Conservation (phyloP, 495 filamentous ascomycete genomes). For the Daldinia grandis region DNA sequence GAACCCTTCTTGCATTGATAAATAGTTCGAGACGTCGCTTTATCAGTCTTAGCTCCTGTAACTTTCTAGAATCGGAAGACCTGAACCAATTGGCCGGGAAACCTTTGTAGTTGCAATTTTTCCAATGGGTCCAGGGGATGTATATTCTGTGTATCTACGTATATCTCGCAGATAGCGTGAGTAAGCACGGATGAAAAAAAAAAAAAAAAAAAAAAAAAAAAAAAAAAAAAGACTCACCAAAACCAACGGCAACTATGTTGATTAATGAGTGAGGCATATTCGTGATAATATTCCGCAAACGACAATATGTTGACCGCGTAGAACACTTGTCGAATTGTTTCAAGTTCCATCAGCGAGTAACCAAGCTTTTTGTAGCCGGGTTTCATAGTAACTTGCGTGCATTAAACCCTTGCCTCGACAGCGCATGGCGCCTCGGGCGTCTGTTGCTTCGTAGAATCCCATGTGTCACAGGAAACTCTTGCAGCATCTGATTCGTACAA, state of each 20-base stretch:
- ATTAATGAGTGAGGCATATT: neutral
- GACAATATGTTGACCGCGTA: neutral
- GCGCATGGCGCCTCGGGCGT: conserved; percentile 31
- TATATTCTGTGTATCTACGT: neutral
- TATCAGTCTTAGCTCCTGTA: conserved; percentile 16
- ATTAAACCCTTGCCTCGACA: conserved; percentile 26
- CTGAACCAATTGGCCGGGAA: conserved; percentile 21
- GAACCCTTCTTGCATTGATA: conserved; percentile 24
- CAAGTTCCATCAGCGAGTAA: conserved; percentile 31
- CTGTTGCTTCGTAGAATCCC: conserved; percentile 20
- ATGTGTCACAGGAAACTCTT: conserved; percentile 20
- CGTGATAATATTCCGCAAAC: conserved; percentile 3
- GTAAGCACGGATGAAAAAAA: neutral
- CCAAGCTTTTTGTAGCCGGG: conserved; percentile 39
- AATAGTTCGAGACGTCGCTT: neutral
- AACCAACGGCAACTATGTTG: neutral
- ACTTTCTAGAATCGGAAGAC: conserved; percentile 21
- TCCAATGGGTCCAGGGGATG: neutral
- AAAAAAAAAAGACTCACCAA: conserved; percentile 25
- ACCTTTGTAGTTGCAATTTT: conserved; percentile 3
- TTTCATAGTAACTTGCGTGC: conserved; percentile 42
- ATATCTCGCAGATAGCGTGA: neutral
- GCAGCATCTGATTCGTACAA: conserved; percentile 32
- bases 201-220: conserved; percentile 13
- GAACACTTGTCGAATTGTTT: conserved; percentile 28